Base-by-base conservation (phyloP, 2,329 filamentous ascomycete species). In the Monosporascus sp. region DNA sequence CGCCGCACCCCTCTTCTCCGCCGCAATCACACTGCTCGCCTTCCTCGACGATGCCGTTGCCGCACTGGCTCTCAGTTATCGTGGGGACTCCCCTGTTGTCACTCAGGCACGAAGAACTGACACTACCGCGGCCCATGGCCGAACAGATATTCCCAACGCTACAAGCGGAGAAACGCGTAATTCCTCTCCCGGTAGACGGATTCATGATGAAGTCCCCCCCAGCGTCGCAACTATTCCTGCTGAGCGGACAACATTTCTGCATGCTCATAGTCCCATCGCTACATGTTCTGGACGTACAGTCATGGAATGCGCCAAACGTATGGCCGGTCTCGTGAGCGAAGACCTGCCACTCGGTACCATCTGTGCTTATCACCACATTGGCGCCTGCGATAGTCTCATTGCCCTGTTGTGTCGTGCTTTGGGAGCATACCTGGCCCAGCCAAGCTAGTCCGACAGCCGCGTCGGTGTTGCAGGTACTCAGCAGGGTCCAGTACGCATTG, bases 1-100 rank as follows among this genome's bases (percentile, higher is more conserved):
- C 72, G 24, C 77, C 82, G 68, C 94, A 99, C 40, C 82, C 82
- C 15, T 75, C 71, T 15, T 77, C 74, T 51, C 93, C 93, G 57
- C 94, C 94, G 65, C 94, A 99, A 71, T 99, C 94, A 72, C 94
- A 99, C 51, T 99, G 88, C 72, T 99, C 94, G 58, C 91, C 94
- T 18, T 81, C 77, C 72, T 97, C 94, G 49, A 99, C 94, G 60
- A 99, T 97, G 51, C 94, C 94, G 71, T 99, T 99, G 54, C 94
- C 94, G 71, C 94, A 99, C 67, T 92, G 86, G 62, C 87, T 87
- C 51, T 88, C 89, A 0, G 85, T 87, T 61, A 96, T 89, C 28
- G 88, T 94, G 35, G 82, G 80, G 47, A 99, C 85, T 59, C 89
- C 86, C 61, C 82, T 85, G 76, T 99, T 99, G 69, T 89, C 86